A percentile compares a stretch with the other conserved stretches of the same genome.
Conservation (phyloP, 768 basidiomycete species). For the Steccherinum ochraceum region DNA sequence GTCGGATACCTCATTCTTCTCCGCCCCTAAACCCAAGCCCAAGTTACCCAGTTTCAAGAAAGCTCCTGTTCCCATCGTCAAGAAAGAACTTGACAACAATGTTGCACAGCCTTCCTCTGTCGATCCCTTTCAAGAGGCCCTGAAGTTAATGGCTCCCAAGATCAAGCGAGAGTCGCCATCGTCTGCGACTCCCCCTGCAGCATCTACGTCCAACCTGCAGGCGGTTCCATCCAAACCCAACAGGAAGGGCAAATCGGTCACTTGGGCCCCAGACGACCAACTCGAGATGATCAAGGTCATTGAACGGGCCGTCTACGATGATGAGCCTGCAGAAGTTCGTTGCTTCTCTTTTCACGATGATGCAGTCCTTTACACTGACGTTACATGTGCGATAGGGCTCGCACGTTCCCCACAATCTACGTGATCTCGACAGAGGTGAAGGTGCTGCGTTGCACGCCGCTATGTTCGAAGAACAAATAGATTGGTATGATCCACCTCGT, state of each 20-base stretch:
- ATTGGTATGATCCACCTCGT: conserved; percentile 83
- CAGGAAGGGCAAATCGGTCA: conserved; percentile 65
- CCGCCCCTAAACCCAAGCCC: conserved; percentile 77
- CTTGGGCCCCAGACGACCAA: conserved; percentile 69
- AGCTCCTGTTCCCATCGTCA: conserved; percentile 39
- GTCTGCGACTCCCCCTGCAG: conserved; percentile 46
- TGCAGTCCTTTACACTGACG: conserved; percentile 32
- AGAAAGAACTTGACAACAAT: conserved; percentile 50
- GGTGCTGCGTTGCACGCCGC: conserved; percentile 80
- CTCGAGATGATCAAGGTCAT: conserved; percentile 75
- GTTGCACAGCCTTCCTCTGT: conserved; percentile 71
- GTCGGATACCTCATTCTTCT: conserved; percentile 85
- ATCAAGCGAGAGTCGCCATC: conserved; percentile 55
- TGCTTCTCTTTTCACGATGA: conserved; percentile 30
- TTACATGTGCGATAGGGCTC: conserved; percentile 51
- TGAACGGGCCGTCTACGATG: conserved; percentile 84
- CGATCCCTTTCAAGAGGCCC: conserved; percentile 78
- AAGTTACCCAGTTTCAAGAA: conserved; percentile 87
- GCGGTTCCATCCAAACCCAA: conserved; percentile 26
- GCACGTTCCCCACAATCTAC: conserved; percentile 64
- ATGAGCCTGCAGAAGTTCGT: conserved; percentile 85
- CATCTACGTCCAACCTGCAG: conserved; percentile 30
- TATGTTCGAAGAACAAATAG: conserved; percentile 79
- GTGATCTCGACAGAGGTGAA: conserved; percentile 84
- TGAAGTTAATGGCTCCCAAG: conserved; percentile 72